Conservation (phyloP, 1,139 yeast genomes). For the Debaryomyces sp. region DNA sequence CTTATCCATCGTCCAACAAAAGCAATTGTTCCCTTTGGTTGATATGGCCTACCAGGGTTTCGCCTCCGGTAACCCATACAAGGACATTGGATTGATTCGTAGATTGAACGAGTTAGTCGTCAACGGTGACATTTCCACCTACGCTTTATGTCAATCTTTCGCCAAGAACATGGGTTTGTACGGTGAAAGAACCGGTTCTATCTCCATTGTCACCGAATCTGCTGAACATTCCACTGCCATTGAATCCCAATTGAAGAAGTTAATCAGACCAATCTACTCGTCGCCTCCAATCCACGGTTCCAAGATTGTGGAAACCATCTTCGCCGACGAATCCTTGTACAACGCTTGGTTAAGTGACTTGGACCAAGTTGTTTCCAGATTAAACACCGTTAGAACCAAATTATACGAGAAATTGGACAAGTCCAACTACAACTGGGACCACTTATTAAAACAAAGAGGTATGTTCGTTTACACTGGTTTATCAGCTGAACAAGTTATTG, state of each 20-base stretch:
- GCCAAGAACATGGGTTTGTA: conserved; percentile 97
- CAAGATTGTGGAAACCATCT: conserved; percentile 76
- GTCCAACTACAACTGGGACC: conserved; percentile 76
- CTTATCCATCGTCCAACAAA: conserved; percentile 53
- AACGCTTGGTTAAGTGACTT: conserved; percentile 81
- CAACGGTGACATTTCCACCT: conserved; percentile 50
- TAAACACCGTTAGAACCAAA: conserved; percentile 71
- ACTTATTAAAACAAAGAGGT: conserved; percentile 86
- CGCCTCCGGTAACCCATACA: conserved; percentile 71
- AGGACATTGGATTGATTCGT: conserved; percentile 53
- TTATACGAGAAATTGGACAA: conserved; percentile 60
- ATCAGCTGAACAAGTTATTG: conserved; percentile 64
- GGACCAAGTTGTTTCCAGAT: conserved; percentile 73
- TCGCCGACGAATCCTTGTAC: conserved; percentile 63
- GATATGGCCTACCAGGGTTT: conserved; percentile 98
- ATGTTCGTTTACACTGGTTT: conserved; percentile 96
- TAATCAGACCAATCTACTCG: conserved; percentile 86
- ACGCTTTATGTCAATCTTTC: conserved; percentile 84
- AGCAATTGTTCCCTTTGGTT: conserved; percentile 79
- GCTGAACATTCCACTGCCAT: conserved; percentile 49
- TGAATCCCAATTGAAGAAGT: conserved; percentile 77
- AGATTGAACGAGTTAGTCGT: conserved; percentile 53
- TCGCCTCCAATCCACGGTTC: conserved; percentile 97
- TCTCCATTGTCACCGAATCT: conserved; percentile 61
- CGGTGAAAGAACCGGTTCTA: conserved; percentile 95